phyloP scores from a whole-genome alignment of 139 green algal genomes.

The Micromonas commoda region DNA sequence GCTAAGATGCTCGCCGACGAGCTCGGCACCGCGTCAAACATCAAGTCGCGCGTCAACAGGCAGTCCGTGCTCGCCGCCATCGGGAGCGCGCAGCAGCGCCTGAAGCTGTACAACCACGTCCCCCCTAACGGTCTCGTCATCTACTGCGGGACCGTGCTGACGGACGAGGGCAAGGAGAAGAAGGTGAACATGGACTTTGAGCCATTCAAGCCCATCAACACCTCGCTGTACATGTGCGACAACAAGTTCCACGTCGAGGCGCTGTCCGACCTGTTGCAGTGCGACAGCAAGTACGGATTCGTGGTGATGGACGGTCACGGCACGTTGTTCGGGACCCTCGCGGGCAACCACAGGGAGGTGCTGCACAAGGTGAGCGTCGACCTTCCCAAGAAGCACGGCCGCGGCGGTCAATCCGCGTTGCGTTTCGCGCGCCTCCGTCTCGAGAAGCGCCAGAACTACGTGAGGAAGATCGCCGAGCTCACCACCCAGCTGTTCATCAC shows the following conservation, averaged over 20 bases:
- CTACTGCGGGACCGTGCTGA: conserved; percentile 96
- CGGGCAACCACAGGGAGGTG: conserved; percentile 89
- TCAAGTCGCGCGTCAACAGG: conserved; percentile 97
- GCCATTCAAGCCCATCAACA: conserved; percentile 99
- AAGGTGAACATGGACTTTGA: conserved; percentile 99
- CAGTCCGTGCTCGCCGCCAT: conserved; percentile 95
- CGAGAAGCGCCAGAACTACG: conserved; percentile 99
- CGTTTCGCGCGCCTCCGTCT: conserved; percentile 95
- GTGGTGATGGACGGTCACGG: conserved; percentile 99
- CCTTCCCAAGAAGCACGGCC: conserved; percentile 98
- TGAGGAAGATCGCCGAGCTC: conserved; percentile 89
- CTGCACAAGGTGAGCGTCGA: conserved; percentile 96
- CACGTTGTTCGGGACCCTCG: conserved; percentile 89
- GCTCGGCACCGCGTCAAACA: conserved; percentile 97
- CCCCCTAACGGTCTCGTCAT: conserved; percentile 93
- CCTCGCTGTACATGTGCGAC: conserved; percentile 97
- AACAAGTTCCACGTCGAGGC: conserved; percentile 99
- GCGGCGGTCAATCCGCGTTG: conserved; percentile 87
- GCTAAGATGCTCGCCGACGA: conserved; percentile 97
- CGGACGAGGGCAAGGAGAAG: conserved; percentile 97
- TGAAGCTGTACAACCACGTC: conserved; percentile 93
- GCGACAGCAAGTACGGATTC: conserved; percentile 89
- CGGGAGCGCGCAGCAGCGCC: conserved; percentile 86
- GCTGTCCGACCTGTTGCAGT: conserved; percentile 90
- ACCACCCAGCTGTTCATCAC: conserved; percentile 81